Percentiles rank a stretch among this genome's conserved stretches.
phyloP scores from a whole-genome alignment of 1,139 yeast species.

The Debaryomyces sp. region DNA sequence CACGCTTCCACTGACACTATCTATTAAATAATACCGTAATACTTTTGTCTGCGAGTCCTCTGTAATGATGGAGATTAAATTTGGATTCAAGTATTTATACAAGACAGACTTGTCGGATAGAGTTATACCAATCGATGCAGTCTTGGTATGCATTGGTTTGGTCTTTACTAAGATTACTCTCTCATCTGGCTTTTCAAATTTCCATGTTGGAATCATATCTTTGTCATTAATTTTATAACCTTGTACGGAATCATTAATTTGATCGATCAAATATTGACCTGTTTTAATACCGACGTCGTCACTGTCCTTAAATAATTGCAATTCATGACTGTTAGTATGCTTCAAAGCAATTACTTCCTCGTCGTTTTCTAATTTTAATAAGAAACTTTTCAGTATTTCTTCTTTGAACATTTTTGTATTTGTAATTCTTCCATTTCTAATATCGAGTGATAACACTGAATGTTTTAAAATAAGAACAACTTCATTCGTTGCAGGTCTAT shows the following conservation, averaged over 20 bases:
- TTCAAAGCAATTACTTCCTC: conserved; percentile 8
- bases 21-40: conserved; percentile 57
- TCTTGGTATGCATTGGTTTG: conserved; percentile 42
- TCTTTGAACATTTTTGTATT: conserved; percentile 13
- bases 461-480: conserved; percentile 26
- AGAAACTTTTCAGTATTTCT: neutral
- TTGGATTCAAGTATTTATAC: conserved; percentile 83
- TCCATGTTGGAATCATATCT: conserved; percentile 30
- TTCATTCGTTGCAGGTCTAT: conserved; percentile 16
- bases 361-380: neutral
- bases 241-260: conserved; percentile 16
- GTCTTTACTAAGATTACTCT: conserved; percentile 19
- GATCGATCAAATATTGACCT: conserved; percentile 22
- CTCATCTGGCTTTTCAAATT: conserved; percentile 22
- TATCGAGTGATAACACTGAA: conserved; percentile 20
- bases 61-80: conserved; percentile 60
- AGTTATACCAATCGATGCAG: conserved; percentile 71
- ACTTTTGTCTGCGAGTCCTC: conserved; percentile 25
- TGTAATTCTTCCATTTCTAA: conserved; percentile 26
- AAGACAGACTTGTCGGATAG: conserved; percentile 73
- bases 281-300: neutral
- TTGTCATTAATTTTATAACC: conserved; percentile 26
- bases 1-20: conserved; percentile 69
- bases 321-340: neutral
- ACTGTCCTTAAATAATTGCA: conserved; percentile 1